These are phyloP conservation scores for Suillus subaureus DNA, from an alignment of 768 basidiomycete genomes.

Conservation along the genomic window DNA sequence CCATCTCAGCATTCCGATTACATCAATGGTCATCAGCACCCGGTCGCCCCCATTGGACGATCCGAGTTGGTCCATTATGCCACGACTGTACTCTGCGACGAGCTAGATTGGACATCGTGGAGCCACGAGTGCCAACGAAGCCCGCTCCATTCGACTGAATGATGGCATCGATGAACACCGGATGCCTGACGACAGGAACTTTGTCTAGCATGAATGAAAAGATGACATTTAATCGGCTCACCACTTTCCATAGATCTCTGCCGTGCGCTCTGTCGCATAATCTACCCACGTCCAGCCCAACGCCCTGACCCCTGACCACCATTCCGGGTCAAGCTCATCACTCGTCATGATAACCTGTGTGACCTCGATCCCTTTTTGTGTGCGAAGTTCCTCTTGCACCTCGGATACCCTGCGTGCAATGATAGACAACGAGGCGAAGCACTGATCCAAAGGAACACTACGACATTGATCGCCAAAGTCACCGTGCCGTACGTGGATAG, in stretches of 20 bases:
- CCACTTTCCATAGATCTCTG: constrained; percentile 51
- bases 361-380: constrained; percentile 47
- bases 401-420: constrained; percentile 59
- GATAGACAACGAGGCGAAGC: constrained; percentile 54
- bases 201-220: not conserved
- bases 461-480: constrained; percentile 55
- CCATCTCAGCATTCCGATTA: not conserved
- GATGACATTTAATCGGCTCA: constrained; percentile 26
- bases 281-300: constrained; percentile 57
- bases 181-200: constrained; percentile 52
- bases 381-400: constrained; percentile 50
- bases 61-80: constrained; percentile 54
- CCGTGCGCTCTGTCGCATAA: constrained; percentile 45
- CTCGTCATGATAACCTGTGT: constrained; percentile 64
- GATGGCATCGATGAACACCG: constrained; percentile 69
- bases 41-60: constrained; percentile 59
- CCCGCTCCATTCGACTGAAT: constrained; percentile 69
- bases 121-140: constrained; percentile 71
- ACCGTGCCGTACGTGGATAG: constrained; percentile 56
- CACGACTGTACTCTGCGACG: constrained; percentile 67
- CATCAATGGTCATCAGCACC: constrained; percentile 57
- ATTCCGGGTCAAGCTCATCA: constrained; percentile 55
- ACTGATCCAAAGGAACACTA: constrained; percentile 43
- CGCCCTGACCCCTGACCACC: constrained; percentile 55
- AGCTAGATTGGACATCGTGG: constrained; percentile 72